Conservation (phyloP, 148 eudicot species). For the Silene uniflora region DNA sequence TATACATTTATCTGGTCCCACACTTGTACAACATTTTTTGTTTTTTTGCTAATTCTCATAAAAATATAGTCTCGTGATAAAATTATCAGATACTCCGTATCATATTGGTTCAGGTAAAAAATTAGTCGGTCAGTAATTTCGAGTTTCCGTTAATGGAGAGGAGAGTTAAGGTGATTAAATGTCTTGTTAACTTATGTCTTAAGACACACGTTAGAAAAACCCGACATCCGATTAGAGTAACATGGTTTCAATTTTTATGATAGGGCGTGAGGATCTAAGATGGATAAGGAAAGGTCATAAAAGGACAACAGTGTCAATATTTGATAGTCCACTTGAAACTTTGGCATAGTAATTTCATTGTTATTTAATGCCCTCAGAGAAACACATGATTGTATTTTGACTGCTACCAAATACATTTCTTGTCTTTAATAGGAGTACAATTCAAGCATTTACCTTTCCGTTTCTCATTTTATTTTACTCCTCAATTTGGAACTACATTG, state of each 20-base stretch:
- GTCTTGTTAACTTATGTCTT: too few species aligned
- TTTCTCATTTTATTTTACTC: slow-evolving; percentile 17
- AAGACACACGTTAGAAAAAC: too few species aligned
- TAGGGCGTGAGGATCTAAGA: slow-evolving; percentile 49
- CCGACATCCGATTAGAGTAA: too few species aligned
- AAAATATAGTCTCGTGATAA: too few species aligned
- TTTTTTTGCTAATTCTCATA: too few species aligned
- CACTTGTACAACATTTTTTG: neutral
- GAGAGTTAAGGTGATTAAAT: too few species aligned
- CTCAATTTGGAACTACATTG: neutral
- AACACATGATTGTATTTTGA: slow-evolving; percentile 25
- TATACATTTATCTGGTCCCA: neutral
- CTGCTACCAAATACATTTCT: slow-evolving; percentile 19
- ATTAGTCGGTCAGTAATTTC: too few species aligned
- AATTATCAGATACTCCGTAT: too few species aligned
- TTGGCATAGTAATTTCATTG: slow-evolving; percentile 22
- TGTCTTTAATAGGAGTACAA: slow-evolving; percentile 1
- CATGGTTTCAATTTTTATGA: neutral
- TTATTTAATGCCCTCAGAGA: slow-evolving; percentile 20
- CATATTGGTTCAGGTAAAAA: too few species aligned
- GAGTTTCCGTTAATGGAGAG: too few species aligned
- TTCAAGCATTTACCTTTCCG: slow-evolving; percentile 8
- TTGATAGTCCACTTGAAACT: slow-evolving; percentile 9
- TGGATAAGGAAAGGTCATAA: slow-evolving; percentile 24
- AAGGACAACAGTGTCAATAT: slow-evolving; percentile 26